Base-by-base conservation (phyloP, 108 stramenopile species). In the Cyclostephanos invisitatus region DNA sequence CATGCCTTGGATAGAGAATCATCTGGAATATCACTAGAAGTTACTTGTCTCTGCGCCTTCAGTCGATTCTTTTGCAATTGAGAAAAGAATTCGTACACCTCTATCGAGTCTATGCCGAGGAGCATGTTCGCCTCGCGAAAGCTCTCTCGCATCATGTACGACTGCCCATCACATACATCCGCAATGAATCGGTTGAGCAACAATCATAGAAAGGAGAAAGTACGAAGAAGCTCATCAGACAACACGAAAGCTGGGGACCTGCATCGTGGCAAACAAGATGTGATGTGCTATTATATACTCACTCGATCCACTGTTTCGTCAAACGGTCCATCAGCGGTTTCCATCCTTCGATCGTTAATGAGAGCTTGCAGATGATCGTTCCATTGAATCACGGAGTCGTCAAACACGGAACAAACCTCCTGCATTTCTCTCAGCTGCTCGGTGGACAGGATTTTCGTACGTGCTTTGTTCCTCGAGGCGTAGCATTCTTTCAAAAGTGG, bases 41-140 rank as follows among this genome's bases (percentile, higher is more conserved):
- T 35, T 18, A 27, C 10, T 11, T 35, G 58, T 27, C 14, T 59
- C 58, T 35, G 58, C 32, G 36, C 35, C 20, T 37, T 54, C 18
- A 48, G 50, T 11, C 35, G 28, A 36, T 68, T 7, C 15, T 70
- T 40, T 22, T 77, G 18, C 0, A 72, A 37, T 35, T 66, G 59
- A 53, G 44, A 44, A 15, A 42, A 68, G 20, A 68, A 44, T 7
- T 49, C 60, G 64, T 73, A 59, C 32, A 68, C 48, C 11, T 79
- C 62, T 5, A 79, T 14, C 12, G 62, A 65, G 20, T 71, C 46
- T 3, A 40, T 68, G 8, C 78, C 78, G 25, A 79, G 53, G 9
- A 67, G 53, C 78, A 79, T 79, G 24, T 72, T 68, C 14, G 66
- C 67, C 38, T 79, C 78, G 28, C 78, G 68, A 8, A 32, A 72